phyloP scores from a whole-genome alignment of 805 yeast genomes.

The Ogataea neopini region DNA sequence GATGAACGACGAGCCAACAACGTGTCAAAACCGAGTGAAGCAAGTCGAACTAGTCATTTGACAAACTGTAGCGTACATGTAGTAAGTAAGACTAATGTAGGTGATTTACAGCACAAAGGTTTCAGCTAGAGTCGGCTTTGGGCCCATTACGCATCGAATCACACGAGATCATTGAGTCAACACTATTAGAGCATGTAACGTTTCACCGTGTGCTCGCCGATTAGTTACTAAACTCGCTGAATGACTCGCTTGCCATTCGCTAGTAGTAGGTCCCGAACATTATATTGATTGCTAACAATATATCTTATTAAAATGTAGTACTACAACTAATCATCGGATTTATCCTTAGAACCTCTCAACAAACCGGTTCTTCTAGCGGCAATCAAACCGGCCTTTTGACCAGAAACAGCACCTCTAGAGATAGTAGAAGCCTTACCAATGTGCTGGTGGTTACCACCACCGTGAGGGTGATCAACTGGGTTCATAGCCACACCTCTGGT shows the following conservation, averaged over 20 bases:
- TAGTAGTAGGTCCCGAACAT: background rate
- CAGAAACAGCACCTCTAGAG: slow-evolving; percentile 98
- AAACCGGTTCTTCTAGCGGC: slow-evolving; percentile 99
- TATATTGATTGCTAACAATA: slow-evolving; percentile 8
- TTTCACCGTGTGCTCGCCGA: no score
- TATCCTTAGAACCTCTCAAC: slow-evolving; percentile 96
- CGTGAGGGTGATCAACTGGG: slow-evolving; percentile 99
- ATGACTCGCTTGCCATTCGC: background rate
- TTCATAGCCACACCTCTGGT: slow-evolving; percentile 99
- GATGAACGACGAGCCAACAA: no score
- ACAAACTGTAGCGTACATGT: no score
- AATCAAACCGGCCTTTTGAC: slow-evolving; percentile 99
- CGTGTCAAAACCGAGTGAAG: no score
- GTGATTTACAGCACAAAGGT: no score
- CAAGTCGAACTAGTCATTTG: no score
- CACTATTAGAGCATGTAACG: no score
- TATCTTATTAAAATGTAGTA: slow-evolving; percentile 35
- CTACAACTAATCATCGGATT: slow-evolving; percentile 35
- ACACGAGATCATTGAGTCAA: no score
- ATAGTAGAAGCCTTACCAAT: slow-evolving; percentile 99
- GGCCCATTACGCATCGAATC: no score
- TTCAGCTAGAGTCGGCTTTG: no score
- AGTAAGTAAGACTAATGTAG: no score
- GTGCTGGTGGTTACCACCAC: slow-evolving; percentile 99
- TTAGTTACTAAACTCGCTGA: no score